Percentiles rank a stretch among this genome's conserved stretches.
These are phyloP conservation scores for Fraxinus americana DNA, from an alignment of 257 asterid genomes.

Conservation along the genomic window DNA sequence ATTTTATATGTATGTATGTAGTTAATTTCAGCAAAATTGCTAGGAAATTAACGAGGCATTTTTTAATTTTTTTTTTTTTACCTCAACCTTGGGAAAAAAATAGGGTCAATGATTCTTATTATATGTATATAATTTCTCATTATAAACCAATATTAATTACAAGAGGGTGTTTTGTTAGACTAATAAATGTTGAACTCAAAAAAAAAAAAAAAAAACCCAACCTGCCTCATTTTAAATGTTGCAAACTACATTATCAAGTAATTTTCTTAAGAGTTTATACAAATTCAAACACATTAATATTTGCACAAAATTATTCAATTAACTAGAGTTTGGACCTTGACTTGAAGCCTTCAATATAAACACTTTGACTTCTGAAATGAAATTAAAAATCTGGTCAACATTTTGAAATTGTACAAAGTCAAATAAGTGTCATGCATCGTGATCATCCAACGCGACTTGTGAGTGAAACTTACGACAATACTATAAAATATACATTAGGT, in stretches of 20 bases:
- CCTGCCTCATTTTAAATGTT: background rate
- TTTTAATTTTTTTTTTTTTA: background rate
- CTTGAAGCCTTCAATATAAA: conserved; percentile 38
- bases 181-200: background rate
- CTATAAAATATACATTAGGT: background rate
- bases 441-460: conserved; percentile 13
- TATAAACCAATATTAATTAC: background rate
- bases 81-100: background rate
- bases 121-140: background rate
- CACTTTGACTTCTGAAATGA: conserved; percentile 34
- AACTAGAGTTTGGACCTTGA: conserved; percentile 26
- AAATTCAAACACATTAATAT: conserved; percentile 4
- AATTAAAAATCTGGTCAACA: conserved; percentile 37
- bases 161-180: no score
- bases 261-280: background rate
- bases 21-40: background rate
- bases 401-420: conserved; percentile 37
- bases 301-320: background rate
- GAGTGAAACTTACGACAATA: conserved; percentile 31
- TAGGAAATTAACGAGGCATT: background rate
- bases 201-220: background rate
- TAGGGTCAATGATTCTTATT: background rate
- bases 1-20: background rate
- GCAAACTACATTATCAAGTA: background rate
- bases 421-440: conserved; percentile 1